These are phyloP conservation scores for Orychophragmus violaceus DNA, from an alignment of 345 rosid species.

Conservation along the genomic window DNA sequence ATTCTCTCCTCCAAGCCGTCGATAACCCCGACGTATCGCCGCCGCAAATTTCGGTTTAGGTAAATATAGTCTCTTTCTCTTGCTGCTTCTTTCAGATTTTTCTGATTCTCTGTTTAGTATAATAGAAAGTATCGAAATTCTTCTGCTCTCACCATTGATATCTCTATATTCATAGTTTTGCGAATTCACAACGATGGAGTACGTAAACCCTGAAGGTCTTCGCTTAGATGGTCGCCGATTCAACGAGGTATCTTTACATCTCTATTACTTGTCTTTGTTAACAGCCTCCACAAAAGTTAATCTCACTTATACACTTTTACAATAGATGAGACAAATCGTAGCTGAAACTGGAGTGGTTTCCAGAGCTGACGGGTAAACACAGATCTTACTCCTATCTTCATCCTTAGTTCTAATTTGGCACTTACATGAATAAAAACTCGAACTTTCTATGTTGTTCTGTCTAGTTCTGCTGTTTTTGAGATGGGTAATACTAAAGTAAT, in stretches of 20 bases:
- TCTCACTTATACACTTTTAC: not conserved
- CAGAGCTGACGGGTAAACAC: conserved; percentile 71
- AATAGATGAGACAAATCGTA: conserved; percentile 83
- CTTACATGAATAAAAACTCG: not conserved
- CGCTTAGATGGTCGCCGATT: conserved; percentile 84
- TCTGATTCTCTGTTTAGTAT: not conserved
- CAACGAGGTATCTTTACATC: conserved; percentile 43
- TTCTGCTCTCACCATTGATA: not conserved
- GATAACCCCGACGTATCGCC: too few relatives aligned
- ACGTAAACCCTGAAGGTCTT: conserved; percentile 83
- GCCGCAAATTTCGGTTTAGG: too few relatives aligned
- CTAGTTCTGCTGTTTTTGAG: conserved; percentile 83
- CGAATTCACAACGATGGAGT: conserved; percentile 50
- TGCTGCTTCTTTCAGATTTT: too few relatives aligned
- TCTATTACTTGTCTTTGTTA: not conserved
- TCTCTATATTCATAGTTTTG: not conserved
- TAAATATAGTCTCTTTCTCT: too few relatives aligned
- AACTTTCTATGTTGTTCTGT: not conserved
- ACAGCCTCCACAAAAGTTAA: not conserved
- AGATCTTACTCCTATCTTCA: not conserved
- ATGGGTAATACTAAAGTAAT: conserved; percentile 96
- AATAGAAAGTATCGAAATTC: not conserved
- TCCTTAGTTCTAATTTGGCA: not conserved
- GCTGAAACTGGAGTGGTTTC: conserved; percentile 75
- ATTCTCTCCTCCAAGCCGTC: too few relatives aligned